Conservation (phyloP, 2,329 filamentous ascomycete species). For the Colletotrichum scovillei region DNA sequence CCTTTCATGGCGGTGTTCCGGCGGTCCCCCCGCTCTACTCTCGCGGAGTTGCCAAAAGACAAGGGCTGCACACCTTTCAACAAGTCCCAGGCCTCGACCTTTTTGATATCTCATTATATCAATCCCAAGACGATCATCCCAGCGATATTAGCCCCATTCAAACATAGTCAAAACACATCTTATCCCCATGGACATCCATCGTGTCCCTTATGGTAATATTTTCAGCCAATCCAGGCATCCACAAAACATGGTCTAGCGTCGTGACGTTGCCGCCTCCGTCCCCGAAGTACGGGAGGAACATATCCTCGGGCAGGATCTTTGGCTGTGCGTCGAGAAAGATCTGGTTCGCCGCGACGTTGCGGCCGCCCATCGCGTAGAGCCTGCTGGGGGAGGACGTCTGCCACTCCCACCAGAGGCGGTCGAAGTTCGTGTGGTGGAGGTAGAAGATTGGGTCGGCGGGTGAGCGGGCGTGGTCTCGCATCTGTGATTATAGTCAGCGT, state of each 20-base stretch:
- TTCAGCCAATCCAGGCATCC: background rate
- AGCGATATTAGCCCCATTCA: background rate
- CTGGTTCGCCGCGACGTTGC: background rate
- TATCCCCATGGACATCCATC: background rate
- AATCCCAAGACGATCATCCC: background rate
- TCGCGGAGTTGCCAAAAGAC: background rate
- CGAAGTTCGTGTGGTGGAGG: constrained; percentile 11
- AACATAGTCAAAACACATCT: background rate
- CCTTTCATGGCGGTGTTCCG: rapidly evolving
- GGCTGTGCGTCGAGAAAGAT: no score
- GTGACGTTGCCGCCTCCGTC: background rate
- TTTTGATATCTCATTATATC: background rate
- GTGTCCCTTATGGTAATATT: background rate
- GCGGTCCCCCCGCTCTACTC: no score
- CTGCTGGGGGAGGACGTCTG: constrained; percentile 21
- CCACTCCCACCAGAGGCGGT: constrained; percentile 17
- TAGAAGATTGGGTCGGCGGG: constrained; percentile 11
- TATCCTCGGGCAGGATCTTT: background rate
- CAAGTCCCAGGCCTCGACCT: no score
- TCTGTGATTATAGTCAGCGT: background rate
- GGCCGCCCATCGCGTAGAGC: constrained; percentile 6
- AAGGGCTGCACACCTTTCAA: background rate
- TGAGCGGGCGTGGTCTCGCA: constrained; percentile 8
- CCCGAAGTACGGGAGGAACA: background rate
- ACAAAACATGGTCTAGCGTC: background rate